These are phyloP conservation scores for Ustilago lituana DNA, from an alignment of 1,284 basidiomycete genomes.

Conservation along the genomic window DNA sequence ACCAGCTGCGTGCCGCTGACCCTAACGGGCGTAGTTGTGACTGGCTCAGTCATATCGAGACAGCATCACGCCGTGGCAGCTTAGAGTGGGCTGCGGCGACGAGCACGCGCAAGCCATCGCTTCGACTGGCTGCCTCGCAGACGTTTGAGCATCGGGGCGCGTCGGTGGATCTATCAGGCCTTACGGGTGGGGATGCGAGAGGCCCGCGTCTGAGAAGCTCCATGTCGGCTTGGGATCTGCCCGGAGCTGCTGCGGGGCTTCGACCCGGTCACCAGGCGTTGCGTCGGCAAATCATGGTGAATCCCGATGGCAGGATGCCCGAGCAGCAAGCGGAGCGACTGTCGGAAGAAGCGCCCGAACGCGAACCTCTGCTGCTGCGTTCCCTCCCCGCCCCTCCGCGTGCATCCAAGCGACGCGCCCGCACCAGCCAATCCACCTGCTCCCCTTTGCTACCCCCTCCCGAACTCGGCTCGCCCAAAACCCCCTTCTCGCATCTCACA, in stretches of 20 bases:
- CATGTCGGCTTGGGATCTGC: constrained; percentile 18
- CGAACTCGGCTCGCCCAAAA: neutral
- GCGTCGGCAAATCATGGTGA: too few species aligned
- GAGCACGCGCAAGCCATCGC: neutral
- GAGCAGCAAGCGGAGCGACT: neutral
- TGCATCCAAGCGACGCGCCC: constrained; percentile 12
- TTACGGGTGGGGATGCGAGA: too few species aligned
- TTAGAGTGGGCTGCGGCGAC: constrained; percentile 10
- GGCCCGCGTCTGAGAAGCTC: constrained; percentile 5
- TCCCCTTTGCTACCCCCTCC: neutral
- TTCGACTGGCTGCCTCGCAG: constrained; percentile 13
- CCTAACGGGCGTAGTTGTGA: constrained; percentile 23
- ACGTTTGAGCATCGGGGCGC: constrained; percentile 3
- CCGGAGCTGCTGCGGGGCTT: neutral
- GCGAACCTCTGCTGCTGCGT: neutral
- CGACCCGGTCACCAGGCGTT: neutral
- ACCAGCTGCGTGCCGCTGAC: constrained; percentile 36
- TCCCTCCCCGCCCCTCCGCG: constrained; percentile 33
- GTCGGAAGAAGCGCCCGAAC: neutral
- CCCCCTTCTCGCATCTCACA: neutral
- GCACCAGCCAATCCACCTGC: neutral
- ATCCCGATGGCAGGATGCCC: too few species aligned
- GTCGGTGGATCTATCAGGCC: constrained; percentile 1
- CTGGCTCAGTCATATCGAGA: constrained; percentile 28
- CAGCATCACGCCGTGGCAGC: constrained; percentile 7